Evolutionary conservation across 2,329 filamentous ascomycete genomes (phyloP), one percentile per base, ranked within the genome.

Genomic region (Aquanectria penicillioides): DNA sequence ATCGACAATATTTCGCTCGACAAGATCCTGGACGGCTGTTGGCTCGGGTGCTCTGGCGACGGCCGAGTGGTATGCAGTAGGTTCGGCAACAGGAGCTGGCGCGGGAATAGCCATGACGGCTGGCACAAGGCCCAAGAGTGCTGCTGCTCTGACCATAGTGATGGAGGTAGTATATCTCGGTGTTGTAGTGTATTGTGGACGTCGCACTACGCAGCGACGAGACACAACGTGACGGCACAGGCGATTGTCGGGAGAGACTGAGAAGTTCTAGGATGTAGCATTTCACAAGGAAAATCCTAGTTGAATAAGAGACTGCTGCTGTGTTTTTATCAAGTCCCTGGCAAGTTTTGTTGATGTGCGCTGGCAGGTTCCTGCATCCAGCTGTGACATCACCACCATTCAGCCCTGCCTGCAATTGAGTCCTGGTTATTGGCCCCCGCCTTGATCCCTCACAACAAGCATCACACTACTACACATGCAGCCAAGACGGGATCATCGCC

Each of bases 1-100:
- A 49, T 75, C 70, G 34, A 70, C 68, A 7, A 81, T 55, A 46
- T 73, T 73, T 22, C 78, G 73, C 28, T 77, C 50, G 25, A 67
- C 53, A 11, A 74, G 57, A 8, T 50, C 61, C 5, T 66, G 59
- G 6, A 53, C 44, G 1, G 51, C 58, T 12, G 73, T 73, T 18
- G 73, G 69, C 25, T 67, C 64, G 7, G 69, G 65, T 13, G 62
- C 67, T 40, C 54, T 57, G 23, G 51, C 57, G 13, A 63, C 62
- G 8, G 50, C 46, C 13, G 49, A 50, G 8, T 34, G 58, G 23
- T 62, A 46, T 13, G 51, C 47, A 13, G 68, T 70, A 34, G 66
- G 69, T 46, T 68, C 64, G 6, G 68, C 53, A 34, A 58, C 33
- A 5, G 68, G 68, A 25, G 43, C 64, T 13, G 68, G 59, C 13